Conservation (phyloP, 352 stramenopile genomes). For the Phytophthora rubi region DNA sequence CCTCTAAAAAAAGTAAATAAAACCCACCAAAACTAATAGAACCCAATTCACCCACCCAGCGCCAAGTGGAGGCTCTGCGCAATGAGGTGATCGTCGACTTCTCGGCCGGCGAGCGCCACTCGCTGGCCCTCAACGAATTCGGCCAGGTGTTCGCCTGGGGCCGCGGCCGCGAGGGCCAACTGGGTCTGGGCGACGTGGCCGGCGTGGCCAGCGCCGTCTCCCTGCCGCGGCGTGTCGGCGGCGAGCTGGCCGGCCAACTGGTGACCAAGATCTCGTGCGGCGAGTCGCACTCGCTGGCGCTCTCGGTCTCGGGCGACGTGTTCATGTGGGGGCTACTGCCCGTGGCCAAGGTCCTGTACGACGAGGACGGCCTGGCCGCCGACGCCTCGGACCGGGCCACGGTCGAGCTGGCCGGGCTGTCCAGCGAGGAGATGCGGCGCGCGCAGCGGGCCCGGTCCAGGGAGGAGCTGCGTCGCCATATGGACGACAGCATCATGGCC, state of each 20-base stretch:
- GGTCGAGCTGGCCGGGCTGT: constrained; percentile 65
- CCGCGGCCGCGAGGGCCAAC: constrained; percentile 70
- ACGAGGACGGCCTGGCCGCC: constrained; percentile 28
- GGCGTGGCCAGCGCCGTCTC: constrained; percentile 35
- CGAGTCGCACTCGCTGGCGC: constrained; percentile 77
- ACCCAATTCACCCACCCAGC: constrained; percentile 30
- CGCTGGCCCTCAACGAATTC: constrained; percentile 81
- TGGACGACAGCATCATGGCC: constrained; percentile 62
- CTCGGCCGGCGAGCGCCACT: constrained; percentile 77
- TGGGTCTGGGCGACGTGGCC: constrained; percentile 57
- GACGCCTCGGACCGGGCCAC: constrained; percentile 59
- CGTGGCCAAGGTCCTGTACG: constrained; percentile 53
- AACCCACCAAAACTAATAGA: neutral
- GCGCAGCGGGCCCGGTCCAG: constrained; percentile 31
- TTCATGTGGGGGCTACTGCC: constrained; percentile 83
- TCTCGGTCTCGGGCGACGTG: constrained; percentile 61
- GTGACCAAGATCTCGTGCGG: constrained; percentile 77
- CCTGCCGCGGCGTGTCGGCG: constrained; percentile 49
- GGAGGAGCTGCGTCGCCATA: constrained; percentile 32
- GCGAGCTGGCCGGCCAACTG: constrained; percentile 61
- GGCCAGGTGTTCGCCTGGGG: constrained; percentile 84
- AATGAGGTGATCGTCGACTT: constrained; percentile 75
- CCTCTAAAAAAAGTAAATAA: neutral
- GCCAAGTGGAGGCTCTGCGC: constrained; percentile 56
- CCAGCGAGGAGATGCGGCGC: constrained; percentile 32